phyloP scores from a whole-genome alignment of 2,329 filamentous ascomycete species.

The Periconia macrospinosa region DNA sequence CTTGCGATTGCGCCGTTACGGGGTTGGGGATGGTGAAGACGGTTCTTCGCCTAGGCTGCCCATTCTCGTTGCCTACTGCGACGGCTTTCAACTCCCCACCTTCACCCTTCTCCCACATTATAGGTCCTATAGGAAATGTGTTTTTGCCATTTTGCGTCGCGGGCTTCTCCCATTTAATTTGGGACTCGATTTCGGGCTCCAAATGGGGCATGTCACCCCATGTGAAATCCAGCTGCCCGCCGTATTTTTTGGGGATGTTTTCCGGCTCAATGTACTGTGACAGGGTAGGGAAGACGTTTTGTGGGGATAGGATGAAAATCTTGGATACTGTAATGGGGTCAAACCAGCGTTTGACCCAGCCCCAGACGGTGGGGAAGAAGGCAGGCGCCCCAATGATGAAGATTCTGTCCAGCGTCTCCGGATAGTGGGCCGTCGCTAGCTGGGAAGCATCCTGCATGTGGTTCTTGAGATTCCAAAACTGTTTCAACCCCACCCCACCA shows the following conservation, averaged over 20 bases:
- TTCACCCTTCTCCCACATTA: conserved; percentile 48
- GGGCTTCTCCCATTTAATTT: conserved; percentile 46
- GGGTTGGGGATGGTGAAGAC: conserved; percentile 44
- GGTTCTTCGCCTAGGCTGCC: conserved; percentile 41
- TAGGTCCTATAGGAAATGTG: conserved; percentile 52
- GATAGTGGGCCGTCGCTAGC: conserved; percentile 90
- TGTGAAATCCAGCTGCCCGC: conserved; percentile 79
- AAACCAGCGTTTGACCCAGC: conserved; percentile 95
- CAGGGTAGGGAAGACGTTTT: conserved; percentile 76
- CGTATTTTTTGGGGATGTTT: conserved; percentile 88
- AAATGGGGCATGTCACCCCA: conserved; percentile 76
- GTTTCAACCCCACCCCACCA: conserved; percentile 80
- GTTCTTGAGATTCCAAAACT: conserved; percentile 91
- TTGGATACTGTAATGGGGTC: conserved; percentile 83
- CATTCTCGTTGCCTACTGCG: conserved; percentile 49
- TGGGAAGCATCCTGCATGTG: conserved; percentile 94
- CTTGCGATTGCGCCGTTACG: conserved; percentile 17
- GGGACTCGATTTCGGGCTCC: conserved; percentile 57
- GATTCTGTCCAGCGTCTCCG: conserved; percentile 86
- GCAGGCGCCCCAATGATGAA: conserved; percentile 86
- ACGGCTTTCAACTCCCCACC: conserved; percentile 49
- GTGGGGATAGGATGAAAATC: conserved; percentile 81
- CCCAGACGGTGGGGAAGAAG: conserved; percentile 93
- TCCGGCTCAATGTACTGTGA: conserved; percentile 77
- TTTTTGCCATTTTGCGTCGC: conserved; percentile 34